Conservation (phyloP, 2,329 filamentous ascomycete genomes). For the Fusarium heterosporum region DNA sequence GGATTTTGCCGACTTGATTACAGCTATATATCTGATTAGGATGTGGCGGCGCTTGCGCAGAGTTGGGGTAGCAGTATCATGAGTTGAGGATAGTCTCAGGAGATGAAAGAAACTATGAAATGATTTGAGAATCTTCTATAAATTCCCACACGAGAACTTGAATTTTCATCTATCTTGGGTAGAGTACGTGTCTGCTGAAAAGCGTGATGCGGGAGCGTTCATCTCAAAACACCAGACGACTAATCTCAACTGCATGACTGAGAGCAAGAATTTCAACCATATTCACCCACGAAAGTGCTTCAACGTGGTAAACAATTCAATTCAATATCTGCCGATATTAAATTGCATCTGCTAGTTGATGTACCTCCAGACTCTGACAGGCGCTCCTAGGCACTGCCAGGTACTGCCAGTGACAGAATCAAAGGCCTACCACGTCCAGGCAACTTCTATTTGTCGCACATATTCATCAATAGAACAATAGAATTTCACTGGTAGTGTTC, state of each 20-base stretch:
- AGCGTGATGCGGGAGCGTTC: neutral
- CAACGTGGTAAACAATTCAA: no score
- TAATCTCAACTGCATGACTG: neutral
- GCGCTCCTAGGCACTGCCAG: neutral
- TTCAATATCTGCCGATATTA: neutral
- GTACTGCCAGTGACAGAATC: neutral
- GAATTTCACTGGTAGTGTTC: neutral
- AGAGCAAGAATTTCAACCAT: neutral
- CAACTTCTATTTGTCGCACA: conserved; percentile 24
- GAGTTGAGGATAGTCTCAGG: conserved; percentile 8
- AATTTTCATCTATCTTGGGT: neutral
- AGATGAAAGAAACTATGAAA: conserved; percentile 8
- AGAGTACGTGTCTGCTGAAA: neutral
- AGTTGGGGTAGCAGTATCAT: conserved; percentile 29
- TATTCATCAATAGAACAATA: conserved; percentile 24
- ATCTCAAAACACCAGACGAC: neutral
- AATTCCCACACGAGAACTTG: neutral
- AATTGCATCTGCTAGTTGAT: neutral
- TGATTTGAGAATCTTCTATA: neutral
- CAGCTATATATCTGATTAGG: conserved; percentile 35
- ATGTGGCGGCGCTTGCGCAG: conserved; percentile 16
- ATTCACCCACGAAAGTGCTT: neutral
- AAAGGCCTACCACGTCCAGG: conserved; percentile 3
- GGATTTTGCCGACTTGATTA: conserved; percentile 15
- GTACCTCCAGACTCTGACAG: neutral